Conservation (phyloP, 148 eudicot genomes). For the Fagopyrum esculentum region DNA sequence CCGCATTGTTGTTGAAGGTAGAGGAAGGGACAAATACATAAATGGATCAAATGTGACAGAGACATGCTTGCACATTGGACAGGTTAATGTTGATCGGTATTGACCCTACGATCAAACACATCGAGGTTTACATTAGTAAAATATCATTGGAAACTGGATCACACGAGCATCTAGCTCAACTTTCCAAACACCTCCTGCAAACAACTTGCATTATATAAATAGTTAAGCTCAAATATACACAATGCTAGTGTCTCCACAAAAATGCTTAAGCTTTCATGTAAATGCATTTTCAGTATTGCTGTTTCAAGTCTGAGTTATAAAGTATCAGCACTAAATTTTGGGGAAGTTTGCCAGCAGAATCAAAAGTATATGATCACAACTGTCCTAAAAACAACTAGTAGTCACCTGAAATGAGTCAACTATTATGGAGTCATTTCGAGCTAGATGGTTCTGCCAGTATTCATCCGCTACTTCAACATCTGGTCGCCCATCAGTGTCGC, state of each 20-base stretch:
- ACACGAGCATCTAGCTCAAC: not conserved
- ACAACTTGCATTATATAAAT: not conserved
- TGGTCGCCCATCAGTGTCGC: slow-evolving; percentile 47
- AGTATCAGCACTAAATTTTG: not conserved
- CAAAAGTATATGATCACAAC: not conserved
- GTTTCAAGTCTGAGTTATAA: not conserved
- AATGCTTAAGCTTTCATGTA: not conserved
- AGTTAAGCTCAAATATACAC: not conserved
- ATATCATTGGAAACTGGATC: not conserved
- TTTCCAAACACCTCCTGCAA: not conserved
- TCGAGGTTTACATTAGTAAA: slow-evolving; percentile 1
- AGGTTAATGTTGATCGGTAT: slow-evolving; percentile 63
- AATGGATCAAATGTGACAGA: slow-evolving; percentile 81
- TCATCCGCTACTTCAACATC: slow-evolving; percentile 72
- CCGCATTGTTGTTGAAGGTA: slow-evolving; percentile 65
- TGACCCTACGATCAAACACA: slow-evolving; percentile 46
- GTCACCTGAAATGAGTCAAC: slow-evolving; percentile 77
- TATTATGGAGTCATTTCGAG: slow-evolving; percentile 77
- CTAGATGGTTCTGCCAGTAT: slow-evolving; percentile 67
- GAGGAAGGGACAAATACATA: slow-evolving; percentile 71
- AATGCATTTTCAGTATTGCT: not conserved
- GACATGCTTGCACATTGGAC: slow-evolving; percentile 66
- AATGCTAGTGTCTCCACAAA: not conserved
- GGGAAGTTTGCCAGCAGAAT: not conserved
- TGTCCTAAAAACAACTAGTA: slow-evolving; percentile 8